Evolutionary conservation across 2,329 filamentous ascomycete species (phyloP).

Genomic region (Aspergillus vadensis): DNA sequence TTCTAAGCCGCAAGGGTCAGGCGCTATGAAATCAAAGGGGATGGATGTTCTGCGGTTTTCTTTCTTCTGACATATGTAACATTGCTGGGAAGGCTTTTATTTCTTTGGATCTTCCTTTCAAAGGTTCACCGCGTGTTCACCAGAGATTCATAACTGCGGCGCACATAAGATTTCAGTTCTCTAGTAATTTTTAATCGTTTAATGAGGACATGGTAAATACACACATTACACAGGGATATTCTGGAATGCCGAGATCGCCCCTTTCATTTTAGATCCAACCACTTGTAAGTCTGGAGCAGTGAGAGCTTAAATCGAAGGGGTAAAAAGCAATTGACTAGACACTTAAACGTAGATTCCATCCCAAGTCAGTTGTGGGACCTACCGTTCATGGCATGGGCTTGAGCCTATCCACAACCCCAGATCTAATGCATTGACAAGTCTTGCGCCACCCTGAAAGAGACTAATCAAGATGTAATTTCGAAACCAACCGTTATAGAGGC

Average conservation of each 20-base stretch:
- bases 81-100: constrained; percentile 14
- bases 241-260: not conserved
- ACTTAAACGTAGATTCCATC: too few species aligned
- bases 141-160: constrained; percentile 17
- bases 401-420: too few species aligned
- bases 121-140: constrained; percentile 17
- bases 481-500: too few species aligned
- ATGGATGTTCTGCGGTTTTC: constrained; percentile 15
- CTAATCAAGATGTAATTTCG: too few species aligned
- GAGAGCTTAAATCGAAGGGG: not conserved
- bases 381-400: too few species aligned
- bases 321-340: too few species aligned
- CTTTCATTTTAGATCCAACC: not conserved
- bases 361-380: too few species aligned
- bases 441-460: too few species aligned
- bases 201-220: constrained; percentile 19
- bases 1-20: not conserved
- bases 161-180: constrained; percentile 20
- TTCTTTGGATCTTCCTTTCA: constrained; percentile 10
- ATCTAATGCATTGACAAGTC: too few species aligned
- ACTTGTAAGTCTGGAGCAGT: not conserved
- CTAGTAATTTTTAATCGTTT: constrained; percentile 16
- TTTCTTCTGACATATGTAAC: constrained; percentile 17
- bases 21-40: constrained; percentile 15
- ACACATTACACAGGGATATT: not conserved